Evolutionary conservation across 768 basidiomycete species (phyloP), one percentile per base, ranked within the genome.

Genomic region (Botryobasidium botryosum): DNA sequence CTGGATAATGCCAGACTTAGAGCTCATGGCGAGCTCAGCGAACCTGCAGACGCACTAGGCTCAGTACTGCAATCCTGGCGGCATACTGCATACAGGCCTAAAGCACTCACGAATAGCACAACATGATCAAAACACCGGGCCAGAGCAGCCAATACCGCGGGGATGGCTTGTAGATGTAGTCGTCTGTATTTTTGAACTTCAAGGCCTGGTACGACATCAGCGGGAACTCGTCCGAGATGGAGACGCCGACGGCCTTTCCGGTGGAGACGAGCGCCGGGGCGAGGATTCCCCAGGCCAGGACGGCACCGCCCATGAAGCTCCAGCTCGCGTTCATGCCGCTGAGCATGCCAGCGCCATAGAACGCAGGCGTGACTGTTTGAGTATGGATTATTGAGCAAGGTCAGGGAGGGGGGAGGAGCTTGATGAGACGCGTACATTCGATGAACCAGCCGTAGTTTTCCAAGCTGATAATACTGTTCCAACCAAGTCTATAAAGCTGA

Each of bases 41-140:
- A 74, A 72, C 37, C 25, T 28, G 45, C 21, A 31, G n/a, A n/a
- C n/a, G n/a, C n/a, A n/a, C n/a, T n/a, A n/a, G n/a, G n/a, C n/a
- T n/a, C n/a, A n/a, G n/a, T n/a, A n/a, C n/a, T n/a, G n/a, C n/a
- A n/a, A n/a, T n/a, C n/a, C n/a, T n/a, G n/a, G n/a, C n/a, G n/a
- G n/a, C n/a, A n/a, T n/a, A n/a, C n/a, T n/a, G n/a, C n/a, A n/a
- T n/a, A n/a, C n/a, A n/a, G n/a, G n/a, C n/a, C n/a, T n/a, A n/a
- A n/a, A n/a, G n/a, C n/a, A n/a, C n/a, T n/a, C n/a, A n/a, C 44
- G 35, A 31, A 45, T 72, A 75, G 46, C 75, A 51, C 51, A 77
- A 61, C 71, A 77, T 75, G 59, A 75, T 63, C 38, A 75, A 55
- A 47, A 74, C 68, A 56, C 74, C 73, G 28, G 73, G 74, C 74